phyloP scores from a whole-genome alignment of 208 protist species.

The Crithidia brevicula region DNA sequence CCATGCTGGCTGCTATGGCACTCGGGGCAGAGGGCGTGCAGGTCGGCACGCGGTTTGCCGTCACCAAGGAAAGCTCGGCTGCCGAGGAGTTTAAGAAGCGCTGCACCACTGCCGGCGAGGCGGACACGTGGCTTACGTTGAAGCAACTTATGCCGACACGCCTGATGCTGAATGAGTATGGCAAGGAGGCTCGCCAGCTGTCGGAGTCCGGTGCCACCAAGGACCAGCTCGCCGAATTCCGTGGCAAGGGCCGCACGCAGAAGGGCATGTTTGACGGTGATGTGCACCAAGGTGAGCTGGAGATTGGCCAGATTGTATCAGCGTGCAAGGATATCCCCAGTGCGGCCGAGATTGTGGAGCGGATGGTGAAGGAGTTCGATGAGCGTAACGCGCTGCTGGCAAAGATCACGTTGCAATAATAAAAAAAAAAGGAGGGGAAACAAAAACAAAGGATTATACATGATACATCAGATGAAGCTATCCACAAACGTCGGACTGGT shows the following conservation, averaged over 20 bases:
- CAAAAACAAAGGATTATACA: no score
- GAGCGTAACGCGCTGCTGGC: conserved; percentile 30
- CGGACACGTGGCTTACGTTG: conserved; percentile 72
- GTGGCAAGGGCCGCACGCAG: conserved; percentile 47
- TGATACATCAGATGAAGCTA: no score
- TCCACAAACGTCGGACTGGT: no score
- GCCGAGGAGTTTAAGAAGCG: conserved; percentile 62
- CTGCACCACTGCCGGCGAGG: conserved; percentile 42
- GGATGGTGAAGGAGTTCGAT: conserved; percentile 60
- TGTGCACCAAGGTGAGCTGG: conserved; percentile 58
- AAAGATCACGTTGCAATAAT: conserved; percentile 27
- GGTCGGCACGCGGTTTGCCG: conserved; percentile 75
- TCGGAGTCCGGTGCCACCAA: conserved; percentile 46
- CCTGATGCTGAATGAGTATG: conserved; percentile 62
- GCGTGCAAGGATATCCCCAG: conserved; percentile 46
- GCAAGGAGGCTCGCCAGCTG: conserved; percentile 46
- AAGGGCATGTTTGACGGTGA: conserved; percentile 70
- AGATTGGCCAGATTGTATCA: conserved; percentile 68
- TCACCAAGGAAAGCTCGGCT: conserved; percentile 64
- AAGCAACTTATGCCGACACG: conserved; percentile 64
- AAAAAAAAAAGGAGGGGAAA: background rate
- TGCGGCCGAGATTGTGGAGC: conserved; percentile 46
- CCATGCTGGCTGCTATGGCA: conserved; percentile 68
- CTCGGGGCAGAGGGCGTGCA: conserved; percentile 83
- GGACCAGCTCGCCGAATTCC: conserved; percentile 43